These are phyloP conservation scores for Saururus chinensis DNA, from an alignment of 164 flowering plant genomes.

Conservation along the genomic window DNA sequence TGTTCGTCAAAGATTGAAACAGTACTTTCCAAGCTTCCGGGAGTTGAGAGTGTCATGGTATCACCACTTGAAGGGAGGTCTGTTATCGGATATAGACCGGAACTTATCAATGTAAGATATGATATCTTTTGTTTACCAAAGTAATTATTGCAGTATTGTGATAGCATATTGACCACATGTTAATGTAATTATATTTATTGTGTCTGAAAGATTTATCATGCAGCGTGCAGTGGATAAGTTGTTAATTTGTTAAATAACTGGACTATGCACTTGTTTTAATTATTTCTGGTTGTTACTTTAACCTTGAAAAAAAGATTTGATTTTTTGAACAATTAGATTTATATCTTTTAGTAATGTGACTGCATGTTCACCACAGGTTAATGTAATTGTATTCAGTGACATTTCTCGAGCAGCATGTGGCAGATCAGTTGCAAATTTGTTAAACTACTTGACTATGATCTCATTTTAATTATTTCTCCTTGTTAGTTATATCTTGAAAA, in stretches of 20 bases:
- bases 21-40: constrained; percentile 37
- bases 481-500: no score
- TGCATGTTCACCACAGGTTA: background rate
- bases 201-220: background rate
- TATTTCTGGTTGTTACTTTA: no score
- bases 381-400: background rate
- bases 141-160: background rate
- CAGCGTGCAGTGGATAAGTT: background rate
- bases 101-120: constrained; percentile 46
- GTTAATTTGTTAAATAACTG: background rate
- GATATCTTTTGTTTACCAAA: background rate
- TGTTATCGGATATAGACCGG: constrained; percentile 46
- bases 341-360: background rate
- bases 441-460: no score
- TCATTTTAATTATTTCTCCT: no score
- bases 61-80: constrained; percentile 79
- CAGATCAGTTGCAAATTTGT: background rate
- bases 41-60: constrained; percentile 44
- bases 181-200: background rate
- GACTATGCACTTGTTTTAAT: no score
- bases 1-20: constrained; percentile 68
- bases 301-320: no score
- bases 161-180: background rate
- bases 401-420: background rate
- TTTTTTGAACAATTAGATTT: background rate